Evolutionary conservation across 2,329 filamentous ascomycete species (phyloP).

Genomic region (Endocalyx cinctus): DNA sequence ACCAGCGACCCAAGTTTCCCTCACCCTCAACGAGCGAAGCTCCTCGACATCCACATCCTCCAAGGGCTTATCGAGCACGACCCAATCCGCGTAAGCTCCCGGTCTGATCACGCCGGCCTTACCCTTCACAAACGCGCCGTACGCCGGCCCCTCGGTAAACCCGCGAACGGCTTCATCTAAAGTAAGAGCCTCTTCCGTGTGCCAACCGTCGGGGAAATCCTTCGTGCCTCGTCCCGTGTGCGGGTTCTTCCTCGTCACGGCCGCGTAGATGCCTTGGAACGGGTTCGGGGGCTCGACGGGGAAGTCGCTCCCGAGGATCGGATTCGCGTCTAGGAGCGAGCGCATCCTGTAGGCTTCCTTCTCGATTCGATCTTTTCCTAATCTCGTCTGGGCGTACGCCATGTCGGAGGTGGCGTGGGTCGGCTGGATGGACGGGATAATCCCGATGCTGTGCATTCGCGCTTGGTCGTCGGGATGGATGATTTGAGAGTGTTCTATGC

Average conservation of each 20-base stretch:
- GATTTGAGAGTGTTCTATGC: conserved; percentile 69
- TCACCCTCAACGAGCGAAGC: conserved; percentile 50
- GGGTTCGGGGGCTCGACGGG: conserved; percentile 66
- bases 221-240: conserved; percentile 46
- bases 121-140: conserved; percentile 55
- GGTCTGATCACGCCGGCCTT: conserved; percentile 53
- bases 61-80: conserved; percentile 59
- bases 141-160: conserved; percentile 56
- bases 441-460: conserved; percentile 53
- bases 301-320: conserved; percentile 65
- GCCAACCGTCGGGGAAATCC: conserved; percentile 50
- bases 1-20: conserved; percentile 66
- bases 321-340: conserved; percentile 48
- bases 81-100: conserved; percentile 65
- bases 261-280: conserved; percentile 66
- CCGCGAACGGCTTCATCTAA: conserved; percentile 57
- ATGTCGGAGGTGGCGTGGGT: conserved; percentile 70
- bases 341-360: conserved; percentile 63
- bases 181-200: conserved; percentile 53
- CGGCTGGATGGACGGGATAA: conserved; percentile 66
- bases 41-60: conserved; percentile 45
- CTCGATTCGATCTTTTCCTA: conserved; percentile 51
- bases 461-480: conserved; percentile 61
- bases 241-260: conserved; percentile 57
- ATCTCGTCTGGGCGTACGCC: conserved; percentile 57